phyloP scores from a whole-genome alignment of 108 stramenopile species.

The Schizochytrium sp. region DNA sequence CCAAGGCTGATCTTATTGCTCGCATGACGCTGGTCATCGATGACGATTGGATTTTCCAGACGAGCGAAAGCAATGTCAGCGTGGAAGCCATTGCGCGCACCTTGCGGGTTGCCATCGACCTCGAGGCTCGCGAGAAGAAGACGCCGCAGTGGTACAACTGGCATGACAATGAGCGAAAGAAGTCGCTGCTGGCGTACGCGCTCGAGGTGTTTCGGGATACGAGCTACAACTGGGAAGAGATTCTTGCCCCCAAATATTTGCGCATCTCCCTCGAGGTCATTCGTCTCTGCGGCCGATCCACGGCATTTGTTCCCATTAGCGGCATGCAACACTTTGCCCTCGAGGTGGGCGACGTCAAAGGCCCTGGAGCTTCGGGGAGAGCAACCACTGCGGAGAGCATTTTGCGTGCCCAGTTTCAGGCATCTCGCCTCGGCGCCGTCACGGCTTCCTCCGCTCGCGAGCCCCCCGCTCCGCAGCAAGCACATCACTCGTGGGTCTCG shows the following conservation, averaged over 20 bases:
- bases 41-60: conserved; percentile 7
- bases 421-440: neutral
- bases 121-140: neutral
- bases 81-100: neutral
- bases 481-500: too few relatives aligned
- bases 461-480: too few relatives aligned
- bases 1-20: neutral
- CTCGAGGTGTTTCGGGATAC: conserved; percentile 7
- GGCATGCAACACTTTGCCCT: neutral
- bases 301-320: neutral
- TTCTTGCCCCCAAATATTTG: neutral
- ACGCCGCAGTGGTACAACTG: conserved; percentile 16
- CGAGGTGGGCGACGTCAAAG: neutral
- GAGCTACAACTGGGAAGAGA: neutral
- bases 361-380: neutral
- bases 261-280: neutral
- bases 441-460: neutral
- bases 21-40: neutral
- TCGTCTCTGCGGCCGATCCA: neutral
- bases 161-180: neutral
- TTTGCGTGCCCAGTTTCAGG: neutral
- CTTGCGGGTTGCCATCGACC: neutral
- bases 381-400: neutral
- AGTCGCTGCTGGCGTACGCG: neutral
- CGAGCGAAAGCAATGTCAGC: neutral